Conservation (phyloP, 2,329 filamentous ascomycete genomes). For the Tolypocladium pustulatum region DNA sequence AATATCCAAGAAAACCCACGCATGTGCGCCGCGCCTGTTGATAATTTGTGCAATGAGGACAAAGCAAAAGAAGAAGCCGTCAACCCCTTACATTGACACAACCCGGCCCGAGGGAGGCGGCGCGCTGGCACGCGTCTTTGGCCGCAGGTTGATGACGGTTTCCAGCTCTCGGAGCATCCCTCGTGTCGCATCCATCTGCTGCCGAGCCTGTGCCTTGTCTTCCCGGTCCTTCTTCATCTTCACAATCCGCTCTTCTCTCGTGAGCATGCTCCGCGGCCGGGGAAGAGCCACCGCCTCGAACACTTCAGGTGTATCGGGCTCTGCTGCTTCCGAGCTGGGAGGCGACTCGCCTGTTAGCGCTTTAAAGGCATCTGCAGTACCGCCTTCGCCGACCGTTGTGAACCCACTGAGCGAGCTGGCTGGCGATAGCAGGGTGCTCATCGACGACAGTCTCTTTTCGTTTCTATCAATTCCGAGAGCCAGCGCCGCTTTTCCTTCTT, state of each 20-base stretch:
- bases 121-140: slow-evolving; percentile 27
- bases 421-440: slow-evolving; percentile 49
- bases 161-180: slow-evolving; percentile 91
- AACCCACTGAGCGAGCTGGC: slow-evolving; percentile 56
- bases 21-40: slow-evolving; percentile 3
- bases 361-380: slow-evolving; percentile 54
- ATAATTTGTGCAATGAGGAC: not conserved
- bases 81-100: slow-evolving; percentile 29
- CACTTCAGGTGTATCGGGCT: slow-evolving; percentile 62
- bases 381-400: slow-evolving; percentile 46
- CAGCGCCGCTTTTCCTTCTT: slow-evolving; percentile 74
- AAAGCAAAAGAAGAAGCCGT: slow-evolving; percentile 2
- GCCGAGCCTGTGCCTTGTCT: slow-evolving; percentile 58
- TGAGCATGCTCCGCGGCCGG: slow-evolving; percentile 59
- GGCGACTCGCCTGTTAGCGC: slow-evolving; percentile 64
- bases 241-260: slow-evolving; percentile 75
- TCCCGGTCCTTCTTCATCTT: slow-evolving; percentile 83
- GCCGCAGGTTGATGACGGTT: slow-evolving; percentile 62
- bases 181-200: slow-evolving; percentile 69
- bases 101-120: slow-evolving; percentile 22
- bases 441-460: slow-evolving; percentile 56
- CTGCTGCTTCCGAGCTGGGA: slow-evolving; percentile 43
- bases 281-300: slow-evolving; percentile 82
- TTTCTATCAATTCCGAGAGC: slow-evolving; percentile 74
- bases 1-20: slow-evolving; percentile 1